A percentile compares a stretch with the other conserved stretches of the same genome.
phyloP scores from a whole-genome alignment of 1,284 basidiomycete species.

The Mrakiaceae sp. region DNA sequence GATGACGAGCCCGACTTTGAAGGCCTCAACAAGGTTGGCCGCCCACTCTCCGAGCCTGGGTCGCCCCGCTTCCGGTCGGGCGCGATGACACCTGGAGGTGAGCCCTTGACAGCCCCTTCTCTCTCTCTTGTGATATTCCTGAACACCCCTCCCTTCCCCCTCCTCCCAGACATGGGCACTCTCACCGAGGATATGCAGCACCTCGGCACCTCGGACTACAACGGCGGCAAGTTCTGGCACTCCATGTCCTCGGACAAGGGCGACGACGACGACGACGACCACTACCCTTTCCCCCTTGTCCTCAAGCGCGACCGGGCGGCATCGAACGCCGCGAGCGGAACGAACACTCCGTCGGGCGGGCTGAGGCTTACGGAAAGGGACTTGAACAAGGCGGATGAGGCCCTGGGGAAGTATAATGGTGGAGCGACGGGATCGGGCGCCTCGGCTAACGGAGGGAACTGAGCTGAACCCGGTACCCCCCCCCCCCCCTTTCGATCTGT shows the following conservation, averaged over 20 bases:
- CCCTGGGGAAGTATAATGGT: slow-evolving; percentile 10
- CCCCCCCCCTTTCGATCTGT: no score
- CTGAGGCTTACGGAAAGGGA: slow-evolving; percentile 61
- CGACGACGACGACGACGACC: slow-evolving; percentile 72
- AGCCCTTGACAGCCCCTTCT: background rate
- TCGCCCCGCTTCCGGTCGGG: slow-evolving; percentile 69
- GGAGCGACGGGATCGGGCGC: no score
- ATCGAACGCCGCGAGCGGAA: slow-evolving; percentile 64
- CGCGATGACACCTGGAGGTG: slow-evolving; percentile 75
- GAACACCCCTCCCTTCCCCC: background rate
- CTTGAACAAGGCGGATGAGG: slow-evolving; percentile 9
- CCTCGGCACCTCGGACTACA: slow-evolving; percentile 76
- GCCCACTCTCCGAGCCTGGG: slow-evolving; percentile 69
- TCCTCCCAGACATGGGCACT: slow-evolving; percentile 52
- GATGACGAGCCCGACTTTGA: slow-evolving; percentile 52
- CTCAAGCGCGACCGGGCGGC: slow-evolving; percentile 82
- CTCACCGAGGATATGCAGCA: slow-evolving; percentile 90
- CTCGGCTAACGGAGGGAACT: no score
- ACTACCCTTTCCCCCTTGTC: slow-evolving; percentile 82
- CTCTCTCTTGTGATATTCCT: background rate
- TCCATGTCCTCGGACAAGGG: slow-evolving; percentile 32
- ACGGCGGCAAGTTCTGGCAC: slow-evolving; percentile 49
- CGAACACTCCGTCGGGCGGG: slow-evolving; percentile 75
- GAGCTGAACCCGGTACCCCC: no score
- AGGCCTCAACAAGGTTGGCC: slow-evolving; percentile 51